Conservation (phyloP, 768 basidiomycete species). For the Psilocybe cyanescens region DNA sequence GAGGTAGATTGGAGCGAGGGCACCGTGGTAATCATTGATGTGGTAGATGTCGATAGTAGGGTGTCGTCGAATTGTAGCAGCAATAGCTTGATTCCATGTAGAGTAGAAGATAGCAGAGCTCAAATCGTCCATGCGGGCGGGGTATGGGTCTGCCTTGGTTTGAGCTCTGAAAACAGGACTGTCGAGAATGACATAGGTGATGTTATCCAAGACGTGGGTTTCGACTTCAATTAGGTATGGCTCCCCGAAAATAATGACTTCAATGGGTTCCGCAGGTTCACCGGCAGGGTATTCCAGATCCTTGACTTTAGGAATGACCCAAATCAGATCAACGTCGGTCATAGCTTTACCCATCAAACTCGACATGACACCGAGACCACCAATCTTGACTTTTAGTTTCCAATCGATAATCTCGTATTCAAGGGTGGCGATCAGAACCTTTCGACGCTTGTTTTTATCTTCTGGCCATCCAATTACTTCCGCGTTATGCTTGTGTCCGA, state of each 20-base stretch:
- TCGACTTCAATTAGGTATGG: constrained; percentile 96
- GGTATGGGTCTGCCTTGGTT: constrained; percentile 95
- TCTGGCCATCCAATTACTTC: constrained; percentile 98
- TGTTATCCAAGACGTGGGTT: constrained; percentile 91
- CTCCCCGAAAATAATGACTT: constrained; percentile 96
- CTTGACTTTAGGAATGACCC: constrained; percentile 95
- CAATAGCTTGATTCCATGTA: constrained; percentile 97
- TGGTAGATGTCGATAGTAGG: constrained; percentile 94
- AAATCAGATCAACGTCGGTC: constrained; percentile 94
- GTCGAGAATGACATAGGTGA: constrained; percentile 93
- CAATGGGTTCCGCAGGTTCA: constrained; percentile 91
- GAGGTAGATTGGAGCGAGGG: constrained; percentile 88
- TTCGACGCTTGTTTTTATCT: constrained; percentile 87
- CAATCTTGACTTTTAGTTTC: constrained; percentile 98
- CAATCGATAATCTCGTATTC: constrained; percentile 98
- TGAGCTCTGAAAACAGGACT: constrained; percentile 96
- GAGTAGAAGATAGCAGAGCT: constrained; percentile 98
- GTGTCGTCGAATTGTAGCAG: constrained; percentile 83
- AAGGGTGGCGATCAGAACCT: constrained; percentile 88
- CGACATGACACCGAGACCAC: constrained; percentile 98
- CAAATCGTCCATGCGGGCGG: constrained; percentile 96
- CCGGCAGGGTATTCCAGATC: constrained; percentile 92
- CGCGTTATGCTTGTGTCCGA: constrained; percentile 61
- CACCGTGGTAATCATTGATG: constrained; percentile 94
- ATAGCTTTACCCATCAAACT: constrained; percentile 97